A percentile compares a stretch with the other conserved stretches of the same genome.
Evolutionary conservation across 768 basidiomycete species (phyloP).

Genomic region (Tulasnella sp.): DNA sequence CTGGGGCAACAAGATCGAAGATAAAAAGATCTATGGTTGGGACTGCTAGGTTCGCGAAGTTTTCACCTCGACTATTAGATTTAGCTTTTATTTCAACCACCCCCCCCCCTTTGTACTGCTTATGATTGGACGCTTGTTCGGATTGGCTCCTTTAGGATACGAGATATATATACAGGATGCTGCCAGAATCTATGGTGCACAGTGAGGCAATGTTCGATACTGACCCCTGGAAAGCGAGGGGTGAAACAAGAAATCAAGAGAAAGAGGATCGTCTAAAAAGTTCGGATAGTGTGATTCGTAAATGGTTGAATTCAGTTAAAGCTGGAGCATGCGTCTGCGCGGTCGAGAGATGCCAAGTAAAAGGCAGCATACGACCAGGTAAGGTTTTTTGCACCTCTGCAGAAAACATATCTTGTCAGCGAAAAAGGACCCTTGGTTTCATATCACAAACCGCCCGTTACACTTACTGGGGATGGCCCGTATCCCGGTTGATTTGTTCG

Average conservation of each 20-base stretch:
- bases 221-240: not conserved
- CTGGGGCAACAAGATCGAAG: not conserved
- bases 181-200: not conserved
- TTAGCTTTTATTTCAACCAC: not conserved
- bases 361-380: constrained; percentile 20
- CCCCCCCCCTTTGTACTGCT: not conserved
- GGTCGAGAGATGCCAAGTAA: constrained; percentile 9
- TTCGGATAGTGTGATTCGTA: not conserved
- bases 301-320: not conserved
- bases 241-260: not conserved
- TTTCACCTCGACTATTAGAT: not conserved
- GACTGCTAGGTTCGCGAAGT: not conserved
- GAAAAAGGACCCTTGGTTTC: not conserved
- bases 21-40: constrained; percentile 17
- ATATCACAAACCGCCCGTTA: not conserved
- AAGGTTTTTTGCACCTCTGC: constrained; percentile 13
- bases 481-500: constrained; percentile 14
- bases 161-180: not conserved
- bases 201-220: not conserved
- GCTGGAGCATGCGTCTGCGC: not conserved
- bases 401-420: not conserved
- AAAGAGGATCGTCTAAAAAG: not conserved
- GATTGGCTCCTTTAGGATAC: not conserved
- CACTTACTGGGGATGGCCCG: constrained; percentile 11
- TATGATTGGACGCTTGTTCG: not conserved